Base-by-base conservation (phyloP, 257 asterid genomes). In the Oldenlandia corymbosa region DNA sequence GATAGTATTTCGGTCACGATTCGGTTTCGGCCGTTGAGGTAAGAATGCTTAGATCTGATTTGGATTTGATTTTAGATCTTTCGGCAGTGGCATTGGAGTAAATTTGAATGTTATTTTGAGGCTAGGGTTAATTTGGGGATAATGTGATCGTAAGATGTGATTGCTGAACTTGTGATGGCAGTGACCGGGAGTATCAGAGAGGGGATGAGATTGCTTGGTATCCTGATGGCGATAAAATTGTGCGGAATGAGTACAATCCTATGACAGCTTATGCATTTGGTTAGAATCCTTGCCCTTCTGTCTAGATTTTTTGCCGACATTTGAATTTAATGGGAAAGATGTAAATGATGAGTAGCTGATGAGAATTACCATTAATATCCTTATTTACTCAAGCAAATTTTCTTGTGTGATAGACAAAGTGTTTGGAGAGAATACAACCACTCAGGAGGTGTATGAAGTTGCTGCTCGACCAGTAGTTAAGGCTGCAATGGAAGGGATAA, bases 401-500 rank as follows among this genome's bases (percentile, higher is more conserved):
- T 18, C 21, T 64, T 60, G 23, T 34, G 53, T 68, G 67, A 57
- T 83, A 93, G 99, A 93, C 72, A 93, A 82, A 75, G 93, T 93
- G 28, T 93, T 93, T 81, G 95, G 94, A 65, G 86, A 88, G 68
- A 71, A 83, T 75, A 87, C 96, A 56, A 58, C 31, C 70, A 93
- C 97, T 27, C 92, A 68, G 64, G 99, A 93, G 58, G 97, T 93
- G 62, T 93, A 90, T 73, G 95, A 90, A 69, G 89, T 93, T 56
- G 91, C 99, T 72, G 97, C 94, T 71, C 85, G 90, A 67, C 97
- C 99, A 27, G 99, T 93, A 17, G 86, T 93, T 65, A 84, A 83
- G 84, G 84, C 97, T 76, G 97, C 99, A 47, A 93, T 93, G 99
- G 99, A 93, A 45, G 99, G 99, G 50, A 68, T 93, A 49, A 93